Percentiles rank a stretch among this genome's conserved stretches.
Evolutionary conservation across 139 green algal genomes (phyloP).

Genomic region (Coelastrella sp.): DNA sequence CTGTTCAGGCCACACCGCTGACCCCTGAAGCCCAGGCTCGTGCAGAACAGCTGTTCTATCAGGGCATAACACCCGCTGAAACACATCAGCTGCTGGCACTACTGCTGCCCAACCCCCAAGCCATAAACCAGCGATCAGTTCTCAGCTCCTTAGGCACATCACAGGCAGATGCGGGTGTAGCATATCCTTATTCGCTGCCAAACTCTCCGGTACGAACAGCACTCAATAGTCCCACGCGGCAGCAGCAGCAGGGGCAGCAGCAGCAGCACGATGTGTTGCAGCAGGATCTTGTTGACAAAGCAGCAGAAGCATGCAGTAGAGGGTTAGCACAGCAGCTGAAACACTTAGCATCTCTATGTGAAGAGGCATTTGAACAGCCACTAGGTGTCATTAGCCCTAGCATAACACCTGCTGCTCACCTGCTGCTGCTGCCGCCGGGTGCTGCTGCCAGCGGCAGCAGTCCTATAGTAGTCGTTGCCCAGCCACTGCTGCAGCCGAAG

Average conservation of each 20-base stretch:
- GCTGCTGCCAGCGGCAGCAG: not conserved
- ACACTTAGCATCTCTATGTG: conserved; percentile 25
- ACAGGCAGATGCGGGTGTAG: not conserved
- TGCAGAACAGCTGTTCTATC: not conserved
- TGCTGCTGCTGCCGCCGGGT: conserved; percentile 34
- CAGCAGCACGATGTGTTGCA: not conserved
- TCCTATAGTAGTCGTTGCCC: not conserved
- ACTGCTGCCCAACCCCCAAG: not conserved
- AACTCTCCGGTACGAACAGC: not conserved
- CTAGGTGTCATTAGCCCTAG: conserved; percentile 10
- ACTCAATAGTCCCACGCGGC: not conserved
- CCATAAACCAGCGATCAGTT: no score
- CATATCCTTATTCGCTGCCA: not conserved
- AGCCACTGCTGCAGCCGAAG: conserved; percentile 23
- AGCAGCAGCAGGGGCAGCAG: conserved; percentile 21
- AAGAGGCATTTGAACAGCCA: conserved; percentile 38
- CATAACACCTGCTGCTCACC: not conserved
- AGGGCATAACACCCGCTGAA: not conserved
- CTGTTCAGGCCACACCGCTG: not conserved
- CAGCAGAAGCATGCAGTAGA: conserved; percentile 20
- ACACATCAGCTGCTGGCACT: conserved; percentile 22
- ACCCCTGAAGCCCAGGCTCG: not conserved
- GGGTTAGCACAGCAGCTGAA: conserved; percentile 50
- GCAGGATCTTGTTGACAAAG: not conserved
- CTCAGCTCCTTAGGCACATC: no score